Evolutionary conservation across 2,329 filamentous ascomycete genomes (phyloP).

Genomic region (Fusarium sp.): DNA sequence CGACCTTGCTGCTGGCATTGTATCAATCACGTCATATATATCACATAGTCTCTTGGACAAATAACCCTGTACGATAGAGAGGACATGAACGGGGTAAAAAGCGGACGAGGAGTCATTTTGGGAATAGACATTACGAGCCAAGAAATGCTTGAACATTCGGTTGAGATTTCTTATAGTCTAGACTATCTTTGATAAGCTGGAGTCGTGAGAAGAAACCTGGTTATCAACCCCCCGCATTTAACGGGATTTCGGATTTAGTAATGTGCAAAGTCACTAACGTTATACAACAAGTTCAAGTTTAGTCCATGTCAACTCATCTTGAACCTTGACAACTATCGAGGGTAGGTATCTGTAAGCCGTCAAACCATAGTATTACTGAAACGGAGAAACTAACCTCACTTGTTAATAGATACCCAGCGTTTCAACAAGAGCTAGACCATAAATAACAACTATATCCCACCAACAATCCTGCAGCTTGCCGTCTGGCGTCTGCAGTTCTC

Average conservation of each 20-base stretch:
- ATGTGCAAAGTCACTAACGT: not conserved
- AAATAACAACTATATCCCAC: not conserved
- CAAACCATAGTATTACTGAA: not conserved
- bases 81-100: not conserved
- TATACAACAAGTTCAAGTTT: not conserved
- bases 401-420: not conserved
- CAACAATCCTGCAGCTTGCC: not conserved
- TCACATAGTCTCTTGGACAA: constrained; percentile 4
- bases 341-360: not conserved
- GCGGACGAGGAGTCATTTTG: constrained; percentile 10
- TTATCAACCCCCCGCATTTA: not conserved
- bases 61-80: constrained; percentile 13
- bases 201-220: not conserved
- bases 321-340: not conserved
- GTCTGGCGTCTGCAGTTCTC: not conserved
- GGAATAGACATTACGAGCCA: not conserved
- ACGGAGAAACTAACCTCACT: not conserved
- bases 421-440: not conserved
- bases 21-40: not conserved
- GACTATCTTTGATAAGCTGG: not conserved
- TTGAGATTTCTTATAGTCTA: not conserved
- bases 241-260: not conserved
- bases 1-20: not conserved
- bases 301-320: not conserved
- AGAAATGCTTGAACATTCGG: not conserved